Evolutionary conservation across 208 protist genomes (phyloP), one percentile per base, ranked within the genome.

Genomic region (Crithidia sp.): DNA sequence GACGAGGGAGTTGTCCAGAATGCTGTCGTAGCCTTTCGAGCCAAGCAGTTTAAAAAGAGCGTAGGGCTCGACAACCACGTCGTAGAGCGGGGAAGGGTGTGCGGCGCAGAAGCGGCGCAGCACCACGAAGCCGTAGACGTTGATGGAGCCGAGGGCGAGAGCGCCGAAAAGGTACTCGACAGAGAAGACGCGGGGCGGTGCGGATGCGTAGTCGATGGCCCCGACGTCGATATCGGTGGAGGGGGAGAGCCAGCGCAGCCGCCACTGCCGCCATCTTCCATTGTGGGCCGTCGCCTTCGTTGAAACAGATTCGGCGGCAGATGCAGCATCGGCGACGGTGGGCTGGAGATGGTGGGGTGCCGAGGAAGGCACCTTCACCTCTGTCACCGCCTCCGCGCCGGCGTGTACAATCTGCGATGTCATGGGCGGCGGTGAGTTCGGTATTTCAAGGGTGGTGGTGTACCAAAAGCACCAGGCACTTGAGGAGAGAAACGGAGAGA

Each of bases 111-210:
- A 62, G 13, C 57, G 57, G 8, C 13, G 28, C 39, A 62, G 17
- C 5, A 62, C 16, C 28, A 47, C 57, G 40, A 62, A 62, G 12
- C 57, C 57, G 16, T 62, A 62, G 4, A 62, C 17, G 39, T 62
- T 62, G 41, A 64, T 7, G 41, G 39, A 64, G 10, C 47, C 8
- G 2, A 64, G 43, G n/a, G 52, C n/a, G 13, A 10, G 41, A 36
- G 59, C 59, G 17, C 59, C 59, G 39, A 62, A 45, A 12, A 62
- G 39, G 57, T 62, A 62, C 39, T 62, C 57, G 39, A 62, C 4
- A 12, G 57, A 62, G 39, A 62, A 39, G 12, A 62, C 5, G 40
- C 39, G 57, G 17, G 57, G 39, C 6, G 28, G 6, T 5, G 39
- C 57, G 7, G 57, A 45, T 28, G 6, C 39, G 57, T 62, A 62